Conservation (phyloP, 495 filamentous ascomycete genomes). For the Hypoxylon lenormandii region DNA sequence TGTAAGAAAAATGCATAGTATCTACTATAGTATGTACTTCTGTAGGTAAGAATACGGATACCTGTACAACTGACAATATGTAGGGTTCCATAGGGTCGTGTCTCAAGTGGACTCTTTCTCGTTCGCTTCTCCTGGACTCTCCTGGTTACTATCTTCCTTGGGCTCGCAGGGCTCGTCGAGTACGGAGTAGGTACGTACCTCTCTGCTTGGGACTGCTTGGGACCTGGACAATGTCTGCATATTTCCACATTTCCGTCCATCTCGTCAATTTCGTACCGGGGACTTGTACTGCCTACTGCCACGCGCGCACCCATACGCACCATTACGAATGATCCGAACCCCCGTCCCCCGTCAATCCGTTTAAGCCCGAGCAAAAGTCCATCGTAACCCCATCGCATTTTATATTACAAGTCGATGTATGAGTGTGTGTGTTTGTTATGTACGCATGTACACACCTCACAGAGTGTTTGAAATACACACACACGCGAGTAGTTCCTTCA, state of each 20-base stretch:
- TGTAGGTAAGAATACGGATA: too few species aligned
- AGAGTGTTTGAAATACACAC: conserved; percentile 12
- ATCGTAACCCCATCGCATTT: conserved; percentile 40
- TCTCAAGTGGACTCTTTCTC: neutral
- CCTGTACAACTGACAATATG: too few species aligned
- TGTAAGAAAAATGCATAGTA: conserved; percentile 27
- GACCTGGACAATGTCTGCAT: too few species aligned
- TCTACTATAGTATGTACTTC: too few species aligned
- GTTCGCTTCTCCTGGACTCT: too few species aligned
- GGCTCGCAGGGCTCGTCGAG: conserved; percentile 10
- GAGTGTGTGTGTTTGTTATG: conserved; percentile 6
- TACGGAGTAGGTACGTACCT: conserved; percentile 7
- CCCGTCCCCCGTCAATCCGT: conserved; percentile 43
- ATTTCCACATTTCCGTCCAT: too few species aligned
- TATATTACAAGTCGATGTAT: conserved; percentile 36
- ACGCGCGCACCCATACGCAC: conserved; percentile 24
- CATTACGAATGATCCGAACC: conserved; percentile 47
- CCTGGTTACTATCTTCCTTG: conserved; percentile 6
- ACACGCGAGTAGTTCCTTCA: conserved; percentile 31
- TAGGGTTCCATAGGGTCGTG: neutral
- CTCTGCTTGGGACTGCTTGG: too few species aligned
- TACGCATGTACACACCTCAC: neutral
- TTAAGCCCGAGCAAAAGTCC: conserved; percentile 51
- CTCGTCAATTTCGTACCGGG: conserved; percentile 1
- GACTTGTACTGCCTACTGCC: conserved; percentile 36